These are phyloP conservation scores for Cornus controversa DNA, from an alignment of 148 eudicot species.

Conservation along the genomic window DNA sequence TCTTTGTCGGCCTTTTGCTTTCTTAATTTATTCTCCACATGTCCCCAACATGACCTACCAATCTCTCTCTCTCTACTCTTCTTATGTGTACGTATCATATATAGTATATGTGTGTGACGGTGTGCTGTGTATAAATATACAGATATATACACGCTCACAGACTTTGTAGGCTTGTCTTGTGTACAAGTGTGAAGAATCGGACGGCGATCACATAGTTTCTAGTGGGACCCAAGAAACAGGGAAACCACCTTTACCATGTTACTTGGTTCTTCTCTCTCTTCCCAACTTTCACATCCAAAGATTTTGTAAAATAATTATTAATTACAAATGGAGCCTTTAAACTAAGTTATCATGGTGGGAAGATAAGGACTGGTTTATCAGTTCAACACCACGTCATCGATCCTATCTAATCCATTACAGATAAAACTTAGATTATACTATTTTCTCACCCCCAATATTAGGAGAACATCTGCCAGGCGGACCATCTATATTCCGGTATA, in stretches of 20 bases:
- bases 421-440: too few species aligned
- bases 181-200: not conserved
- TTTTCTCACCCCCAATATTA: too few species aligned
- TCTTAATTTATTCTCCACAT: not conserved
- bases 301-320: too few species aligned
- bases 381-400: not conserved
- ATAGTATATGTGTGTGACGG: too few species aligned
- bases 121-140: too few species aligned
- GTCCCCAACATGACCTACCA: not conserved
- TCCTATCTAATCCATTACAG: not conserved
- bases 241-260: not conserved
- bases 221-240: not conserved
- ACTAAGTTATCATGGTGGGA: not conserved
- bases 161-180: not conserved
- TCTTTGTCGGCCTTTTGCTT: not conserved
- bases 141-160: not conserved
- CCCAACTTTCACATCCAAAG: not conserved
- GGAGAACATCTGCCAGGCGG: too few species aligned
- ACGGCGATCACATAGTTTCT: not conserved
- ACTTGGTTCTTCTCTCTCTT: not conserved
- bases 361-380: not conserved
- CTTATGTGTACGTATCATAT: too few species aligned
- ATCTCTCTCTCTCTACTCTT: too few species aligned
- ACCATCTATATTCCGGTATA: too few species aligned
- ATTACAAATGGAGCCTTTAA: not conserved